Conservation (phyloP, 139 green algal species). For the Chloropicon primus region DNA sequence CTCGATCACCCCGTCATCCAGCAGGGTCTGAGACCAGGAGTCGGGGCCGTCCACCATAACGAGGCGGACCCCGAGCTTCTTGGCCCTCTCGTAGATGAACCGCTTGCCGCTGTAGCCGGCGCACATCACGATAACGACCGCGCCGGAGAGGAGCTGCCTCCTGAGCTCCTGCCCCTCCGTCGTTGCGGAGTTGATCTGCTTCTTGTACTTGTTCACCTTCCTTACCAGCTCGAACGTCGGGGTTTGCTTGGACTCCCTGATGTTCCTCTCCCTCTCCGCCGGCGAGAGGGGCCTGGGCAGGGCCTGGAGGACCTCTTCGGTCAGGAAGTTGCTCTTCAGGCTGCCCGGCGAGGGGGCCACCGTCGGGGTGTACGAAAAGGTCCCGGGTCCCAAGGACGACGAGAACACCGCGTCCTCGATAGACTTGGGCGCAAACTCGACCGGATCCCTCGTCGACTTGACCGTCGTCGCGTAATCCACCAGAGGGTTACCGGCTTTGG, state of each 20-base stretch:
- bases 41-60: constrained; percentile 75
- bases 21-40: constrained; percentile 40
- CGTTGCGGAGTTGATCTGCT: neutral
- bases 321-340: neutral
- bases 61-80: constrained; percentile 58
- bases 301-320: neutral
- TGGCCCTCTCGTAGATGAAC: constrained; percentile 81
- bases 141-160: neutral
- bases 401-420: neutral
- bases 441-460: neutral
- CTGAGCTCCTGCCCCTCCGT: neutral
- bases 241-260: neutral
- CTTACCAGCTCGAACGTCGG: neutral
- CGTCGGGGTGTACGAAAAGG: neutral
- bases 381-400: neutral
- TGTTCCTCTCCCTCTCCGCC: neutral
- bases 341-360: neutral
- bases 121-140: neutral
- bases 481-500: neutral
- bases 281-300: neutral
- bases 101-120: constrained; percentile 62
- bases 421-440: neutral
- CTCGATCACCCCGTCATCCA: constrained; percentile 54
- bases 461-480: neutral
- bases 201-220: neutral